A percentile compares a stretch with the other conserved stretches of the same genome.
These are phyloP conservation scores for Picea abies DNA, from an alignment of 83 land plant species.

Conservation along the genomic window DNA sequence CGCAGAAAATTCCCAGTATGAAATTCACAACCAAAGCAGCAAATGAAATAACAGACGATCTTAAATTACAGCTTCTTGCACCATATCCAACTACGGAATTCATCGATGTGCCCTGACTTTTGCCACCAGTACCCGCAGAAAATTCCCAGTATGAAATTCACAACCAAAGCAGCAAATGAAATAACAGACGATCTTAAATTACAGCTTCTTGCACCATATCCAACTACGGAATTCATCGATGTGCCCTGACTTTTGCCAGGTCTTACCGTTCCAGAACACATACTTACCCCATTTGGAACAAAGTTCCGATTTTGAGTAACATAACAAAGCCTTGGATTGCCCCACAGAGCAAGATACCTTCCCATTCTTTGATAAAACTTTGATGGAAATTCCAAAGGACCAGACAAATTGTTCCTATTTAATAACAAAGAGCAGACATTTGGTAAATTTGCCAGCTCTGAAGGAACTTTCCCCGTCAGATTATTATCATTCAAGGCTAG, in stretches of 20 bases:
- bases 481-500: slow-evolving; percentile 27
- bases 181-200: not conserved
- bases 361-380: slow-evolving; percentile 59
- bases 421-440: slow-evolving; percentile 25
- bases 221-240: not conserved
- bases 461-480: slow-evolving; percentile 28
- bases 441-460: slow-evolving; percentile 30
- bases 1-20: not conserved
- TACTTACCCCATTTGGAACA: not conserved
- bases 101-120: not conserved
- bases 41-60: not conserved
- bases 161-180: not conserved
- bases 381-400: slow-evolving; percentile 46
- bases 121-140: not conserved
- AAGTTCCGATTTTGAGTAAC: slow-evolving; percentile 5
- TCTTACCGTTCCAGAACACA: not conserved
- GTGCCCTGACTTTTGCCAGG: not conserved
- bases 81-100: not conserved
- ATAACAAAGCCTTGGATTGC: slow-evolving; percentile 54
- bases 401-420: slow-evolving; percentile 54
- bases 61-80: not conserved
- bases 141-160: not conserved
- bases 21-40: not conserved
- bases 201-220: not conserved
- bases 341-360: slow-evolving; percentile 48